phyloP scores from a whole-genome alignment of 2,329 filamentous ascomycete species.

The Monosporascus sp. region DNA sequence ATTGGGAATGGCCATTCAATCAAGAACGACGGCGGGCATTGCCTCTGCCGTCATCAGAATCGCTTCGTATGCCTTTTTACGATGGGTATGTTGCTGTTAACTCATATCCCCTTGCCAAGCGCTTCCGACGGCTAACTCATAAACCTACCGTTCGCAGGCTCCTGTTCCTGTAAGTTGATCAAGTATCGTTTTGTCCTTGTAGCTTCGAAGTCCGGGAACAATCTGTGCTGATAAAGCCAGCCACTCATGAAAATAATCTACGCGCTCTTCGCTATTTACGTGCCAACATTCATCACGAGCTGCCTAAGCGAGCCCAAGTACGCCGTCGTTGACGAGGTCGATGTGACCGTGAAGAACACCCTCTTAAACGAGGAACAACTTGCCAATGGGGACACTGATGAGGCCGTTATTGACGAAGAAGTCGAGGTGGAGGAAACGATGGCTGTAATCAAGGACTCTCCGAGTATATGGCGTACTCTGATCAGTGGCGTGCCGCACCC shows the following conservation, averaged over 20 bases:
- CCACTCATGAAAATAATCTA: constrained; percentile 39
- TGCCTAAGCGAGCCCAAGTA: constrained; percentile 53
- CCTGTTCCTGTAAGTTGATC: constrained; percentile 24
- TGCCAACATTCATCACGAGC: constrained; percentile 57
- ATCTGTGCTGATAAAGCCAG: constrained; percentile 14
- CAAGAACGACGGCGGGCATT: constrained; percentile 29
- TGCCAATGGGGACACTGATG: constrained; percentile 23
- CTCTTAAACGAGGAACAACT: constrained; percentile 32
- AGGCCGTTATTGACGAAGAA: constrained; percentile 39
- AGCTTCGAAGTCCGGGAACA: not conserved
- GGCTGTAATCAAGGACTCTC: constrained; percentile 51
- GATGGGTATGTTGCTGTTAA: constrained; percentile 47
- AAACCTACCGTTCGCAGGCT: constrained; percentile 12
- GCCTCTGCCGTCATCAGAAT: constrained; percentile 48
- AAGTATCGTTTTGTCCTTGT: not conserved
- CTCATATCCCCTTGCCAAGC: constrained; percentile 1
- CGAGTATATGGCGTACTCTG: constrained; percentile 59
- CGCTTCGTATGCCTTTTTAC: constrained; percentile 52
- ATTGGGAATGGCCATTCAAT: constrained; percentile 14
- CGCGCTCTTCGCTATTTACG: constrained; percentile 61
- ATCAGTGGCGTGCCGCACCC: constrained; percentile 73
- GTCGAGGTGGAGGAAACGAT: constrained; percentile 62
- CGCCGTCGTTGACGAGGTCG: constrained; percentile 55
- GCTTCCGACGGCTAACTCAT: constrained; percentile 11
- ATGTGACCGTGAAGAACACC: constrained; percentile 49